Base-by-base conservation (phyloP, 441 rosid genomes). In the Pelargonium australe region DNA sequence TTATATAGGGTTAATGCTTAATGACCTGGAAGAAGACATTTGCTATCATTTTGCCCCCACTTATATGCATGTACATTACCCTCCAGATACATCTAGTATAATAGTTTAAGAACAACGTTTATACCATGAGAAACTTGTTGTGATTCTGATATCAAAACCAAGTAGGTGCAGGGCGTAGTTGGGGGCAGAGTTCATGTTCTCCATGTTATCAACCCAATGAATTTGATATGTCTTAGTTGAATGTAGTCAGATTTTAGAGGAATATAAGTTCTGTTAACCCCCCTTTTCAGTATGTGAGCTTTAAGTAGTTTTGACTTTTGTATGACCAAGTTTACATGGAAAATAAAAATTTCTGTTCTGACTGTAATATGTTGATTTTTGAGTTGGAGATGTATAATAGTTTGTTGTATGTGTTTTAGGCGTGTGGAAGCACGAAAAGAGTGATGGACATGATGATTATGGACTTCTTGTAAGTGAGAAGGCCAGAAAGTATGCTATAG, bases 401-500 rank as follows among this genome's bases (percentile, higher is more conserved):
- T 13, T 8, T 23, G 14, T 40, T 60, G 8, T 63, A 7, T 65
- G 9, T 13, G 45, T 17, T 49, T 28, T 58, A 79, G 82, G 82
- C 49, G 73, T 70, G 16, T 79, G 82, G 82, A 79, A 76, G 75
- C 77, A 73, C 47, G 66, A 77, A 47, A 70, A 70, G 67, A 76
- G 82, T 57, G 78, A 76, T n/a, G 82, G 82, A 23, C 80, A 73
- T 71, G 76, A 79, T 11, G 82, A 76, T 73, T 79, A 73, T 45
- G 82, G 80, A 23, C 82, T 79, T 65, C 74, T 79, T 65, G 82
- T 70, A 57, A 76, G 82, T n/a, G 64, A 76, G 65, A 70, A 70
- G 73, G 82, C 80, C 51, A 76, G 45, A 68, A 76, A 76, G 66
- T 73, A 76, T 19, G 78, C 73, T 0, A 76, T 79, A 44, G 80